These are phyloP conservation scores for Trichoderma arundinaceum DNA, from an alignment of 2,329 filamentous ascomycete species.

Conservation along the genomic window DNA sequence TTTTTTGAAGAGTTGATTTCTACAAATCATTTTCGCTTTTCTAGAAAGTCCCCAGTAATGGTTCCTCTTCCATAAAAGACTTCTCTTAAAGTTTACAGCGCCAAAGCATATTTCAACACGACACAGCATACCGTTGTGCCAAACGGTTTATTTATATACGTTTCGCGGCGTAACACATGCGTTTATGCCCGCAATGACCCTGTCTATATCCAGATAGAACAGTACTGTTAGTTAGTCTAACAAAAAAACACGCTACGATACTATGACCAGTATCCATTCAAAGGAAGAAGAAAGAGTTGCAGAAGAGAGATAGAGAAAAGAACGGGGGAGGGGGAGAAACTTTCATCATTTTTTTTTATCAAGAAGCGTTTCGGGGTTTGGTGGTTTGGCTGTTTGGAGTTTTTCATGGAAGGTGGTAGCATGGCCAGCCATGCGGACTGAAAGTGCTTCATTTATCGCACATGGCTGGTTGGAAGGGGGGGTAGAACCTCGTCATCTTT, in stretches of 20 bases:
- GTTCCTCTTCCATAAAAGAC: conserved; percentile 3
- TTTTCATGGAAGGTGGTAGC: conserved; percentile 22
- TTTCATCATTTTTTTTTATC: not conserved
- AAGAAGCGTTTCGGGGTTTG: not conserved
- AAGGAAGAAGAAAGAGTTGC: not conserved
- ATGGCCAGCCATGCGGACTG: conserved; percentile 32
- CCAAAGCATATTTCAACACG: not conserved
- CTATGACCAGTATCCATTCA: not conserved
- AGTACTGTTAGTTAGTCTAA: conserved; percentile 9
- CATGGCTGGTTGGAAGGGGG: conserved; percentile 28
- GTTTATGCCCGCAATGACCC: not conserved
- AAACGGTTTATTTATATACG: conserved; percentile 10
- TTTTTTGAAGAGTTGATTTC: conserved; percentile 14
- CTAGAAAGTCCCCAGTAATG: conserved; percentile 11
- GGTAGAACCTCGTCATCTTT: not conserved
- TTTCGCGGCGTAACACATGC: not conserved
- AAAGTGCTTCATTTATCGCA: conserved; percentile 33
- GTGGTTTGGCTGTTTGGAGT: conserved; percentile 21
- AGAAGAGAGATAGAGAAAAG: not conserved
- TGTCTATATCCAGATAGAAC: not conserved
- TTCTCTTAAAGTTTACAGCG: not conserved
- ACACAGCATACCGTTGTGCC: not conserved
- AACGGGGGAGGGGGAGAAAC: not conserved
- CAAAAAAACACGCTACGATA: conserved; percentile 2
- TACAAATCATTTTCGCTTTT: conserved; percentile 5